Evolutionary conservation across 2,329 filamentous ascomycete genomes (phyloP), one percentile per base, ranked within the genome.

Genomic region (Neocucurbitaria cava): DNA sequence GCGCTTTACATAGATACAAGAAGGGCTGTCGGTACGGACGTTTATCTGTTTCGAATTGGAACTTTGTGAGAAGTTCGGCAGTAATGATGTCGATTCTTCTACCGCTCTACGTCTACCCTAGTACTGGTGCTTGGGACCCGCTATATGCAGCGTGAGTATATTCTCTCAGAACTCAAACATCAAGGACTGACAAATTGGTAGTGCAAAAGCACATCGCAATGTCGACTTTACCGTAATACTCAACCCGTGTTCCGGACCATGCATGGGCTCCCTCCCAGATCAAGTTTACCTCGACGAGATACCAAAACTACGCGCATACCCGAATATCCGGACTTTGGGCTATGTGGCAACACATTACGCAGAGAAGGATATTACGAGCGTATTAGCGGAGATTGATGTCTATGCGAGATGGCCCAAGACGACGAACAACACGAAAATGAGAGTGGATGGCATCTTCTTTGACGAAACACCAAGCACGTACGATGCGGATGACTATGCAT

Each of bases 261-360:
- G 70, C 44, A 50, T 64, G n/a, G 65, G 60, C 13, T 66, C 64
- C 4, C 54, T 71, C 8, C 70, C 69, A 4, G 63, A 70, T 36
- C 52, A 62, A 57, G 54, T 60, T 31, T 73, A 73, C 54, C 63
- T 72, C 21, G 48, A 59, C 46, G 79, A 80, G 52, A 74, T 82
- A 9, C 77, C 78, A 9, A 75, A 73, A 46, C 69, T 82, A 15
- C 69, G 69, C 24, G 57, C 69, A 3, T 75, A 77, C 52, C 67
- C 78, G 45, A 85, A 86, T 66, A 80, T 81, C 26, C 76, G 78
- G 7, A 76, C 83, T 8, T 62, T 85, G 18, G 81, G 79, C 3
- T 83, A 83, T 62, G 82, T 85, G 56, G 75, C 82, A 18, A 81
- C 79, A 8, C 80, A 80, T 11, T 86, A 84, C 59, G 70, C 75